Evolutionary conservation across 352 stramenopile species (phyloP).

Genomic region (Phytophthora sansomeana): DNA sequence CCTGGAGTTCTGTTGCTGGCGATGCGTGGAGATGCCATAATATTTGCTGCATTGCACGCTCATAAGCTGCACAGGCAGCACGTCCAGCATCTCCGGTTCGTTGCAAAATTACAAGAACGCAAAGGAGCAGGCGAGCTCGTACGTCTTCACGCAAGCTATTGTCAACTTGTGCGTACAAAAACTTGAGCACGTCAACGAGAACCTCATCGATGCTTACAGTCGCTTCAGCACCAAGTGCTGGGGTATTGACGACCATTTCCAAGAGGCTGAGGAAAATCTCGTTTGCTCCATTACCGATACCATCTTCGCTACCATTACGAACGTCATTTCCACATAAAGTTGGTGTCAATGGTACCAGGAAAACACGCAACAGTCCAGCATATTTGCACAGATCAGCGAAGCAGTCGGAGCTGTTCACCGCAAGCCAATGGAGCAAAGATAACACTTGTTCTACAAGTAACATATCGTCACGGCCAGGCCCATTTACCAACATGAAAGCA

Average conservation of each 20-base stretch:
- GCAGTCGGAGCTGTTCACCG: conserved; percentile 24
- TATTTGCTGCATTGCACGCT: conserved; percentile 66
- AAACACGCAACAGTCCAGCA: conserved; percentile 31
- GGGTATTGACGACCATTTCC: conserved; percentile 40
- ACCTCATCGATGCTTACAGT: conserved; percentile 45
- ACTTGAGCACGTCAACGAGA: conserved; percentile 46
- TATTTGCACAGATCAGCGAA: conserved; percentile 44
- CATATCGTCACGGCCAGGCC: conserved; percentile 3
- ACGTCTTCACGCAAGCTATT: conserved; percentile 38
- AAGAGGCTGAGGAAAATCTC: conserved; percentile 48
- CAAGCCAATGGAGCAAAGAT: conserved; percentile 43
- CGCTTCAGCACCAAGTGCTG: conserved; percentile 25
- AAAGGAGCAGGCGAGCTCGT: conserved; percentile 58
- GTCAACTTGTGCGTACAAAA: conserved; percentile 55
- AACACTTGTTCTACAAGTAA: conserved; percentile 43
- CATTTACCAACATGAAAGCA: conserved; percentile 33
- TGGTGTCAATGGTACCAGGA: conserved; percentile 30
- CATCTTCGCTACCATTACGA: neutral
- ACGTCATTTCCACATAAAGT: conserved; percentile 21
- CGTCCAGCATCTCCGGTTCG: conserved; percentile 59
- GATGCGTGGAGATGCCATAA: conserved; percentile 47
- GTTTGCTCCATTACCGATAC: conserved; percentile 9
- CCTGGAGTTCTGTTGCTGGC: conserved; percentile 37
- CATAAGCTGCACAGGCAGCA: conserved; percentile 55
- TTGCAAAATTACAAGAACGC: conserved; percentile 63